These are phyloP conservation scores for Helenozyma baotianmanensis DNA, from an alignment of 805 yeast genomes.

Conservation along the genomic window DNA sequence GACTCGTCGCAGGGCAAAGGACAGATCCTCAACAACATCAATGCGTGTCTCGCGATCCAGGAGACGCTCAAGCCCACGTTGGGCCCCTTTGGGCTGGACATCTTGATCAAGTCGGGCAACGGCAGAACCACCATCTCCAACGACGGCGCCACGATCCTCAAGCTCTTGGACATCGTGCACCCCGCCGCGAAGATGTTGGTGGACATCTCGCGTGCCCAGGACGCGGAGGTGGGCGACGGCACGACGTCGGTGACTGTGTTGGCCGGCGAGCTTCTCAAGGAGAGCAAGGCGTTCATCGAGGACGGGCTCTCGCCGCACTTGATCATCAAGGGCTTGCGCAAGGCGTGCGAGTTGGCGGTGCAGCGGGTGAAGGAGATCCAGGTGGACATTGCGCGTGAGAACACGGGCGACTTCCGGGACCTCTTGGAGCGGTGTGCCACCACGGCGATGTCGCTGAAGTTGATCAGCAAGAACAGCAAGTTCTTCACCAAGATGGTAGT, in stretches of 20 bases:
- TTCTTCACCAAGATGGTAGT: slow-evolving; percentile 96
- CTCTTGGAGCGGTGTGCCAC: slow-evolving; percentile 87
- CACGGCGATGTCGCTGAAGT: slow-evolving; percentile 95
- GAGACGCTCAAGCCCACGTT: slow-evolving; percentile 91
- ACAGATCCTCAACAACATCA: slow-evolving; percentile 90
- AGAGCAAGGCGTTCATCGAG: slow-evolving; percentile 84
- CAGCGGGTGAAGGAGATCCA: slow-evolving; percentile 69
- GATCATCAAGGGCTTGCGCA: slow-evolving; percentile 81
- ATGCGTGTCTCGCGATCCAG: slow-evolving; percentile 96
- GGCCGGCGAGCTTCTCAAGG: slow-evolving; percentile 93
- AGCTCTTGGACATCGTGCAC: slow-evolving; percentile 89
- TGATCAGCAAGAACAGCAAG: slow-evolving; percentile 79
- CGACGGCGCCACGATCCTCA: slow-evolving; percentile 96
- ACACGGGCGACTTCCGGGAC: slow-evolving; percentile 56
- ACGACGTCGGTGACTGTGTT: slow-evolving; percentile 92
- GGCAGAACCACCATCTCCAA: slow-evolving; percentile 94
- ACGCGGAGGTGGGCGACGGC: slow-evolving; percentile 98
- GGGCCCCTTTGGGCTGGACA: slow-evolving; percentile 97
- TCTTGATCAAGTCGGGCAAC: slow-evolving; percentile 74
- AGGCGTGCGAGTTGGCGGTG: slow-evolving; percentile 75
- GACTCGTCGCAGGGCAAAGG: slow-evolving; percentile 96
- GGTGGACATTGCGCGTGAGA: slow-evolving; percentile 55
- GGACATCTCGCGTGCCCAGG: slow-evolving; percentile 92
- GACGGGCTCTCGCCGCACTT: slow-evolving; percentile 93
- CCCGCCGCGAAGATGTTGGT: slow-evolving; percentile 97